Evolutionary conservation across 306 rosid species (phyloP).

Genomic region (Cyamopsis tetragonoloba): DNA sequence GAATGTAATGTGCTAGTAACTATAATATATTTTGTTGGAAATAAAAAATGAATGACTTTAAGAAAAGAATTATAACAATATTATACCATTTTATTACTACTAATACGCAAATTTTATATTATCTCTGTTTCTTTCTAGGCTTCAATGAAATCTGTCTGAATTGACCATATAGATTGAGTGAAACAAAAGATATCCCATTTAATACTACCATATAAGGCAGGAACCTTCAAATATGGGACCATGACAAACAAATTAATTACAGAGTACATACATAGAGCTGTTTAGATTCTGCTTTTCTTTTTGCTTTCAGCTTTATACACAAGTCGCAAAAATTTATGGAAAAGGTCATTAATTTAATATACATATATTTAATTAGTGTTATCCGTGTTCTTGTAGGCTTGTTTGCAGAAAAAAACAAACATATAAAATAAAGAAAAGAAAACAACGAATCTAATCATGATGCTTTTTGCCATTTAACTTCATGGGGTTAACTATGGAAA

Average conservation of each 20-base stretch:
- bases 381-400: not conserved
- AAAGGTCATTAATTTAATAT: not conserved
- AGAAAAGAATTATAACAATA: too few species aligned
- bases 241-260: too few species aligned
- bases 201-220: not conserved
- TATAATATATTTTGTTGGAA: not conserved
- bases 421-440: not conserved
- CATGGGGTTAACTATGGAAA: too few species aligned
- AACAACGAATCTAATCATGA: not conserved
- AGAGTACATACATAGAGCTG: too few species aligned
- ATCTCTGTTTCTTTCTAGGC: too few species aligned
- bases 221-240: too few species aligned
- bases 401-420: not conserved
- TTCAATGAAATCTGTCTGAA: too few species aligned
- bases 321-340: not conserved
- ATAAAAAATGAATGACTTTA: not conserved
- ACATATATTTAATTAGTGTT: not conserved
- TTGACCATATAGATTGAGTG: too few species aligned
- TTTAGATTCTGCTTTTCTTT: not conserved
- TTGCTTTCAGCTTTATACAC: not conserved
- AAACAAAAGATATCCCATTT: too few species aligned
- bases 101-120: too few species aligned
- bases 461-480: too few species aligned
- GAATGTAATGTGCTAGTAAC: not conserved
- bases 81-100: too few species aligned